phyloP scores from a whole-genome alignment of 495 filamentous ascomycete species.

The Tuber melanosporum region DNA sequence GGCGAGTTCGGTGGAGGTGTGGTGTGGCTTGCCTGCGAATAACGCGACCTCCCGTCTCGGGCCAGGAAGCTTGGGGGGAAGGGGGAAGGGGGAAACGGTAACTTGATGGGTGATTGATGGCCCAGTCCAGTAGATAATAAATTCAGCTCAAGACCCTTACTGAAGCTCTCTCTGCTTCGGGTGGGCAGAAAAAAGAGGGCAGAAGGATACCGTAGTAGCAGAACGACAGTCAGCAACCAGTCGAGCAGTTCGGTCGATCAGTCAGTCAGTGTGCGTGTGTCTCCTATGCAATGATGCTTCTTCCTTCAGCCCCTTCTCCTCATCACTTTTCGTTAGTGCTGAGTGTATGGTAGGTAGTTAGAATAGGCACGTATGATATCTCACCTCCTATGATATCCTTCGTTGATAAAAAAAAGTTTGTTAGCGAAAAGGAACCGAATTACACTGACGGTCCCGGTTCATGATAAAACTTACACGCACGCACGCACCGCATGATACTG shows the following conservation, averaged over 20 bases:
- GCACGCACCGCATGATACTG: background rate
- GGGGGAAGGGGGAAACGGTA: background rate
- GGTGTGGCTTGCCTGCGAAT: conserved; percentile 37
- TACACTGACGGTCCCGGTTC: background rate
- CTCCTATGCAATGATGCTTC: background rate
- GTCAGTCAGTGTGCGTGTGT: background rate
- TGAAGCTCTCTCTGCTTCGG: background rate
- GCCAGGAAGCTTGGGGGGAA: conserved; percentile 19
- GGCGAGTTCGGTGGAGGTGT: conserved; percentile 14
- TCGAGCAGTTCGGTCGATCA: background rate
- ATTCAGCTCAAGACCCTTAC: background rate
- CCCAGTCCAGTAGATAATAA: background rate
- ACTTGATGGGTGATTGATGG: background rate
- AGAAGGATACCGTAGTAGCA: background rate
- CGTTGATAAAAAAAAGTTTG: background rate
- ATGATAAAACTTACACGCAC: conserved; percentile 4
- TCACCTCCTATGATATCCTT: background rate
- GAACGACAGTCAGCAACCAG: background rate
- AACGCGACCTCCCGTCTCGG: conserved; percentile 37
- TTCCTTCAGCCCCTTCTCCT: background rate
- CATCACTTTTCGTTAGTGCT: background rate
- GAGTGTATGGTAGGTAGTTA: background rate
- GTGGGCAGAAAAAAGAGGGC: conserved; percentile 6
- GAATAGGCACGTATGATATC: conserved; percentile 3
- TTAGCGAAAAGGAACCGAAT: background rate